Evolutionary conservation across 106 monocot genomes (phyloP).

Genomic region (Alisma plantagoaquatica): DNA sequence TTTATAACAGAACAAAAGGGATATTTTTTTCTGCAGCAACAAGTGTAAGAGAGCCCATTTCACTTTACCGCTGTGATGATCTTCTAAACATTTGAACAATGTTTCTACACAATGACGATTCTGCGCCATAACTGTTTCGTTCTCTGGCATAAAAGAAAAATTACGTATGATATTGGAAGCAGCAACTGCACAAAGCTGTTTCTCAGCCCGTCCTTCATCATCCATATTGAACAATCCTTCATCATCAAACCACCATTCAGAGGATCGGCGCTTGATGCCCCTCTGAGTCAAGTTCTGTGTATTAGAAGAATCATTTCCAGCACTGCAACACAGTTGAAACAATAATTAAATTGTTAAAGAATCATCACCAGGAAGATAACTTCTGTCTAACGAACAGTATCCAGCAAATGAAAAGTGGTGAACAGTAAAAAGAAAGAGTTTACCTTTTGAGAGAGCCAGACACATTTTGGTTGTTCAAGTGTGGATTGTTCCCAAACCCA

Average conservation of each 20-base stretch:
- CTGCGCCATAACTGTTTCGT: conserved; percentile 95
- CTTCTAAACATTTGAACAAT: conserved; percentile 86
- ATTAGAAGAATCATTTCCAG: conserved; percentile 16
- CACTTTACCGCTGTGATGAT: conserved; percentile 58
- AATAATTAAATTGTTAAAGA: not conserved
- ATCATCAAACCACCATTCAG: conserved; percentile 85
- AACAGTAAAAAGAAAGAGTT: conserved; percentile 1
- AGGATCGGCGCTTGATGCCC: conserved; percentile 20
- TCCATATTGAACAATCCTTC: conserved; percentile 90
- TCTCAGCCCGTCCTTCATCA: conserved; percentile 80
- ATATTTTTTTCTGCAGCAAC: not conserved
- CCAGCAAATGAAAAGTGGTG: not conserved
- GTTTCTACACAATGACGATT: conserved; percentile 97
- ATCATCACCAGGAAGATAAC: not conserved
- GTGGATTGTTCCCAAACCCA: conserved; percentile 74
- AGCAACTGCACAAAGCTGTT: conserved; percentile 87
- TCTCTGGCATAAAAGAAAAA: conserved; percentile 99
- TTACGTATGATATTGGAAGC: conserved; percentile 95
- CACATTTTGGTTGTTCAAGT: conserved; percentile 14
- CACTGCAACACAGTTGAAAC: conserved; percentile 9
- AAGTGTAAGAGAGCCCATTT: not conserved
- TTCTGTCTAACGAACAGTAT: no score
- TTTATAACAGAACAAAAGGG: no score
- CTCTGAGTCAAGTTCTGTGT: conserved; percentile 18
- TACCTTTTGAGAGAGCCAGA: conserved; percentile 32